Conservation (phyloP, 139 green algal species). For the Monoraphidium neglectum region DNA sequence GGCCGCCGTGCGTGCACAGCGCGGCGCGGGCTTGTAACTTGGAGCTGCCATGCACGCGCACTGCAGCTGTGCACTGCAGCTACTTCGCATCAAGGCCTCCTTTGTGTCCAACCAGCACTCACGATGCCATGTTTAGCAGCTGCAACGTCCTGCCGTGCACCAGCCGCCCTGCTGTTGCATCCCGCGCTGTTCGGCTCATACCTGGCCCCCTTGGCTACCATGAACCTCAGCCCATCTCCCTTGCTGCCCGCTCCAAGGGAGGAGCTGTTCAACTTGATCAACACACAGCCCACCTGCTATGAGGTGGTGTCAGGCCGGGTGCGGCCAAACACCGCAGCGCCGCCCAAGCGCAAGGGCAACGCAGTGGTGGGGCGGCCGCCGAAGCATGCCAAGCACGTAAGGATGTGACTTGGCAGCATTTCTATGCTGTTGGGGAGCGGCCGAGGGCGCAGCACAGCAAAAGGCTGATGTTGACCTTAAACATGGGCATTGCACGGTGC, state of each 20-base stretch:
- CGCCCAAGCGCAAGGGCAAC: constrained; percentile 14
- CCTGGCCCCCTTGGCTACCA: too few relatives aligned
- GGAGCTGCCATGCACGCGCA: neutral
- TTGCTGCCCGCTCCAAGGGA: constrained; percentile 46
- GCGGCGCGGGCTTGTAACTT: neutral
- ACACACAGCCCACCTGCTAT: constrained; percentile 86
- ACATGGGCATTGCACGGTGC: neutral
- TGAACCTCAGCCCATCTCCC: neutral
- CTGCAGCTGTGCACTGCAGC: neutral
- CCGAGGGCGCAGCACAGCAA: too few relatives aligned
- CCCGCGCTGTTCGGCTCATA: too few relatives aligned
- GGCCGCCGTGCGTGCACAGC: neutral
- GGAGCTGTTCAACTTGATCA: constrained; percentile 87
- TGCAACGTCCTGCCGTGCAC: too few relatives aligned
- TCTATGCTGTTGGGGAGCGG: neutral
- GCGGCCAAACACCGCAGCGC: constrained; percentile 5
- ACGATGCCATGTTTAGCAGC: too few relatives aligned
- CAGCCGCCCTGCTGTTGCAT: too few relatives aligned
- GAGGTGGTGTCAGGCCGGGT: constrained; percentile 77
- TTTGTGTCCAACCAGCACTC: too few relatives aligned
- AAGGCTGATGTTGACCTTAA: too few relatives aligned
- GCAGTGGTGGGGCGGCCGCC: constrained; percentile 6
- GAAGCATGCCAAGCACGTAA: constrained; percentile 10
- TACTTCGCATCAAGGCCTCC: too few relatives aligned
- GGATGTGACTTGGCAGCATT: neutral